Base-by-base conservation (phyloP, 495 filamentous ascomycete species). In the Lasiosphaeriaceae sp. region DNA sequence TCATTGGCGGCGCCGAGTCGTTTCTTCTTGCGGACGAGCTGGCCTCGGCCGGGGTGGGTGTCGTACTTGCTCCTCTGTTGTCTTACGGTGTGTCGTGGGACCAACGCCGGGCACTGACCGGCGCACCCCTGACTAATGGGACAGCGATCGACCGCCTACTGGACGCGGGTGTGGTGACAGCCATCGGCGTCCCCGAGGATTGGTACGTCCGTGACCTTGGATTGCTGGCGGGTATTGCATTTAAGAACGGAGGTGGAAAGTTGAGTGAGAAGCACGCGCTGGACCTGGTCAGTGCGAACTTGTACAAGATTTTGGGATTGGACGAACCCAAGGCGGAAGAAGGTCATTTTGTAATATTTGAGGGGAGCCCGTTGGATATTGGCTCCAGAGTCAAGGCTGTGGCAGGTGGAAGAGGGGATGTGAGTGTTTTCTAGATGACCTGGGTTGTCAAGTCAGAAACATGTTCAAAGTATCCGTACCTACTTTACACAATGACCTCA, bases 71-170 rank as follows among this genome's bases (percentile, higher is more conserved):
- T 2, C 76, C 78, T 9, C 53, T 76, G 12, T 68, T 71, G 29
- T 73, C 75, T 1, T 78, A 73, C 55, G 70, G 72, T 11, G 62
- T 26, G 2, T 46, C 54, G 0, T 83, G 79, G 78, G 79, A 80
- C 50, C 69, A 79, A 55, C 71, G 73, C 2, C 69, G 78, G 7
- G 70, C 75, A 3, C 65, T 80, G 21, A 69, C 74, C 0, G 80
- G 80, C 2, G 78, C 79, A 2, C 80, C 80, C 16, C 72, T 83
- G 1, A 79, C 75, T 11, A 79, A 80, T 49, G 79, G 75, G 3
- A 83, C 80, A 8, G 70, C 67, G 1, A 64, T 83, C 6, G 76
- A 80, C 44, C 31, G 41, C 16, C 71, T 82, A 3, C 26, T 78
- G 1, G 71, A 75, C 26, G 79, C 79, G 26, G 66, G 74, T 9